Base-by-base conservation (phyloP, 768 basidiomycete genomes). In the Steccherinum ochraceum region DNA sequence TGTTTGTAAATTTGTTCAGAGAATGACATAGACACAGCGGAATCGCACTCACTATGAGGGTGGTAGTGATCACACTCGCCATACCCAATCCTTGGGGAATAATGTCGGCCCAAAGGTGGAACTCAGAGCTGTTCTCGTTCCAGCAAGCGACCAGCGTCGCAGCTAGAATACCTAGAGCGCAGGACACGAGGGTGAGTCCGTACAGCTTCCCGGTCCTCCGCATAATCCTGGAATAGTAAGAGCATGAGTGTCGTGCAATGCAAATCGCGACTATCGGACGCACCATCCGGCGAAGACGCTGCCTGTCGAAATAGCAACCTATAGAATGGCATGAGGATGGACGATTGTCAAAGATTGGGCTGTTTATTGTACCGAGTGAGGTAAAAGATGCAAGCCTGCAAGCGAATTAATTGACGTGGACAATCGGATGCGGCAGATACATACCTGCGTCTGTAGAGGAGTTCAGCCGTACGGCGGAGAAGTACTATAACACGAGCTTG, bases 311-410 rank as follows among this genome's bases (percentile, higher is more conserved):
- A 96, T 77, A 45, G 88, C 84, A 55, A 89, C 68, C 87, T 93
- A 60, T 45, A 46, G 49, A 39, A 2, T 45, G 21, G 40, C 44
- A 35, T 57, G 23, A 52, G 30, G 13, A 52, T 44, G 23, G 11
- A 11, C 56, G 58, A 56, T 39, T 51, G 49, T 57, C 40, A 55
- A n/a, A n/a, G n/a, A n/a, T n/a, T n/a, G n/a, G n/a, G n/a, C n/a
- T n/a, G n/a, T n/a, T n/a, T n/a, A n/a, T n/a, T 83, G 67, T 69
- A 92, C 87, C 27, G 90, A 91, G 69, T 95, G 93, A 20, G 94
- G 93, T 30, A 98, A 69, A 19, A 99, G 70, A 70, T 94, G 94
- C 24, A 88, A 72, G 24, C 89, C 89, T 89, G 58, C 12, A 26
- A 48, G 19, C 46, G 30, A 35, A 35, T 35, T 35, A 40, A 24